Percentiles rank a stretch among this genome's conserved stretches.
Conservation (phyloP, 768 basidiomycete species). For the Tulasnella sp. region DNA sequence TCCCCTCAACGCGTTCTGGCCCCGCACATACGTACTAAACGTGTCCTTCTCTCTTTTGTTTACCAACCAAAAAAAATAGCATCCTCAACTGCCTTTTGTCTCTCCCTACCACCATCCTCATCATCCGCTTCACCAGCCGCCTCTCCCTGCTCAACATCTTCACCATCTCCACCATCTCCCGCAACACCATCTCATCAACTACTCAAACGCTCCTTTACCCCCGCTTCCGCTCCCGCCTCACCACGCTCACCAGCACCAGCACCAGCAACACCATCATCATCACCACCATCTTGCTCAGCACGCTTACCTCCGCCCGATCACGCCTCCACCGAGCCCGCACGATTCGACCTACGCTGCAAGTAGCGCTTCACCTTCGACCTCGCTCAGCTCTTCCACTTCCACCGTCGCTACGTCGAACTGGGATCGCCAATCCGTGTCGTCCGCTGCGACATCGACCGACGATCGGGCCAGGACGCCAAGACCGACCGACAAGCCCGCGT, state of each 20-base stretch:
- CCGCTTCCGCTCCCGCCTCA: not conserved
- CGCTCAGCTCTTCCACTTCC: not conserved
- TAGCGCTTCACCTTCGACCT: not conserved
- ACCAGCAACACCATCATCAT: not conserved
- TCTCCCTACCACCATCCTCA: not conserved
- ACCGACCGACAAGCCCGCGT: not conserved
- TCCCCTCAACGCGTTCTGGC: not conserved
- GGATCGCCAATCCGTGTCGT: constrained; percentile 1
- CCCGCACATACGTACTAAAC: constrained; percentile 1
- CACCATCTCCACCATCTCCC: constrained; percentile 3
- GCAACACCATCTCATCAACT: not conserved
- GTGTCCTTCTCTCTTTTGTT: not conserved
- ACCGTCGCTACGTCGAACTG: not conserved
- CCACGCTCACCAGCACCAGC: not conserved
- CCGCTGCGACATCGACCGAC: not conserved
- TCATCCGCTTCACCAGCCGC: not conserved
- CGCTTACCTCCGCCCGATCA: not conserved
- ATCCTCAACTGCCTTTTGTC: constrained; percentile 3
- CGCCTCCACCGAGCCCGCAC: not conserved
- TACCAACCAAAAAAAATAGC: not conserved
- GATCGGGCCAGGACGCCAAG: not conserved
- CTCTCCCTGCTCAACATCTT: not conserved
- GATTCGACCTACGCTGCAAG: not conserved
- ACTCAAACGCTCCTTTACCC: not conserved
- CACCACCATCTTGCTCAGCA: not conserved